phyloP scores from a whole-genome alignment of 345 rosid genomes.

The Turnera subulata region DNA sequence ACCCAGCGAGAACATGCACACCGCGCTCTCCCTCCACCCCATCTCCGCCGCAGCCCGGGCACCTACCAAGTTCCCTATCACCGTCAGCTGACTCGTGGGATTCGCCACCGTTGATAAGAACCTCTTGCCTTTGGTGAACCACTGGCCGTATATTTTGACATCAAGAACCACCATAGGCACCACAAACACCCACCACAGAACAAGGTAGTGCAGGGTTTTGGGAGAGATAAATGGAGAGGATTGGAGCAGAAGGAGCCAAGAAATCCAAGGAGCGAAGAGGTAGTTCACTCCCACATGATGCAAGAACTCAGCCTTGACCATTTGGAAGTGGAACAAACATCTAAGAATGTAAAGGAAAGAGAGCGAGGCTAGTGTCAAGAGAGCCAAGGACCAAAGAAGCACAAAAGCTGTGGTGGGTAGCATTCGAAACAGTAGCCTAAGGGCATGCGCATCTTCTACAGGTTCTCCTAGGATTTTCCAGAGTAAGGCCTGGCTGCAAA shows the following conservation, averaged over 20 bases:
- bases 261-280: constrained; percentile 30
- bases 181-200: constrained; percentile 15
- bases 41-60: constrained; percentile 25
- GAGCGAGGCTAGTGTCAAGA: constrained; percentile 15
- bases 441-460: background rate
- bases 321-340: constrained; percentile 17
- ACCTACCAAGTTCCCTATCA: constrained; percentile 28
- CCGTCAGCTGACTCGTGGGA: constrained; percentile 26
- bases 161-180: constrained; percentile 21
- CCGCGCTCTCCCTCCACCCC: constrained; percentile 26
- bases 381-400: constrained; percentile 21
- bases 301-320: constrained; percentile 23
- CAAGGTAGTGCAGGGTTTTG: background rate
- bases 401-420: constrained; percentile 19
- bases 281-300: constrained; percentile 28
- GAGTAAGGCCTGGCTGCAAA: constrained; percentile 22
- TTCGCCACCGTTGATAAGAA: constrained; percentile 23
- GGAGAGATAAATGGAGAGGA: constrained; percentile 17
- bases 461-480: constrained; percentile 25
- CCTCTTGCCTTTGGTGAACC: constrained; percentile 33
- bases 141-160: constrained; percentile 30
- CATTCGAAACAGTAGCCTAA: constrained; percentile 8
- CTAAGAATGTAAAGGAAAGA: constrained; percentile 21
- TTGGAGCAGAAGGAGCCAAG: constrained; percentile 26
- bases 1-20: constrained; percentile 24